Percentiles rank a stretch among this genome's conserved stretches.
phyloP scores from a whole-genome alignment of 805 yeast genomes.

The Metschnikowia hibisci region DNA sequence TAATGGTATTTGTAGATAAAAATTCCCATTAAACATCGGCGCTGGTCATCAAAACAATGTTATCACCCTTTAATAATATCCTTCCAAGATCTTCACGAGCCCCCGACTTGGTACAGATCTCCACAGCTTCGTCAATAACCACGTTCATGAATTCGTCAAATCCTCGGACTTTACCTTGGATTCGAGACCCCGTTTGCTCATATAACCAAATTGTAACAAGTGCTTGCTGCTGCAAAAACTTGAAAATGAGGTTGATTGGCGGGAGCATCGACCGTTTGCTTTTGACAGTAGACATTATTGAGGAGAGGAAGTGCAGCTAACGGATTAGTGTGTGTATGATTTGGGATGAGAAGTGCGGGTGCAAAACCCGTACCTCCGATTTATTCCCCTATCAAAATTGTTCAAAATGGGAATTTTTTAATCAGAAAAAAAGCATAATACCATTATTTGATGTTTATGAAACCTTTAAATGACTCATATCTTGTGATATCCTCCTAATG shows the following conservation, averaged over 20 bases:
- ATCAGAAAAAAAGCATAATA: too few species aligned
- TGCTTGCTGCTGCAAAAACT: slow-evolving; percentile 77
- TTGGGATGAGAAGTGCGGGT: not conserved
- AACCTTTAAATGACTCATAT: too few species aligned
- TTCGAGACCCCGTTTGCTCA: slow-evolving; percentile 73
- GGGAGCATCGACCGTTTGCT: slow-evolving; percentile 55
- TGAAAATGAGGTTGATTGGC: slow-evolving; percentile 88
- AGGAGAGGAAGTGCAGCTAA: not conserved
- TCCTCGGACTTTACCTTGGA: slow-evolving; percentile 83
- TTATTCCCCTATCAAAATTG: too few species aligned
- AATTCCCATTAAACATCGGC: slow-evolving; percentile 20
- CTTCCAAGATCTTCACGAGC: slow-evolving; percentile 59
- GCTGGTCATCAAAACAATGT: slow-evolving; percentile 67
- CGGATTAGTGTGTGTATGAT: too few species aligned
- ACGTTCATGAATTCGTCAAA: slow-evolving; percentile 97
- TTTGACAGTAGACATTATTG: slow-evolving; percentile 17
- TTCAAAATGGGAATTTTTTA: too few species aligned
- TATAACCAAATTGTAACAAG: slow-evolving; percentile 83
- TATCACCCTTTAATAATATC: slow-evolving; percentile 88
- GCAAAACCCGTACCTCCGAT: too few species aligned
- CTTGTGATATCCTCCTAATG: too few species aligned
- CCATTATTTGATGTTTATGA: too few species aligned
- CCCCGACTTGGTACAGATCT: slow-evolving; percentile 53
- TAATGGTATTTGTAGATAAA: too few species aligned
- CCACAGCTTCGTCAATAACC: slow-evolving; percentile 58